Evolutionary conservation across 2,329 filamentous ascomycete species (phyloP), one percentile per base, ranked within the genome.

Genomic region (Colletotrichum cuscutae): DNA sequence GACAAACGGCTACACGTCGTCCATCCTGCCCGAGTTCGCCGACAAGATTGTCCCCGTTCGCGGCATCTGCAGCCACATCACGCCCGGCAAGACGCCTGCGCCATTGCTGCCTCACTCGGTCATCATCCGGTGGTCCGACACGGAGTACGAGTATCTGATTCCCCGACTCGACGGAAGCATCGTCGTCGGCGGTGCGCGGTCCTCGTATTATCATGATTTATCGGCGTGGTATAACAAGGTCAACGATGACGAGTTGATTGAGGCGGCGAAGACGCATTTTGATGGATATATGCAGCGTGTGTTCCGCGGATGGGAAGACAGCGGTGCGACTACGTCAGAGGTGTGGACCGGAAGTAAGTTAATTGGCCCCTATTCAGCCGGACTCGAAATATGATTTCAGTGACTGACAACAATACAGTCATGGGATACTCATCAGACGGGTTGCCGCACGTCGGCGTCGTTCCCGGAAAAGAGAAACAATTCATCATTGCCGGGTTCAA

Each of bases 101-200:
- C 67, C 65, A 8, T 82, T 84, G 11, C 76, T 90, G 35, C 79
- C 82, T 5, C 85, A 83, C 3, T 90, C 90, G 2, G 92, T 91
- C 76, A 90, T 86, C 15, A 90, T 93, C 75, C 88, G 91, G 28
- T 90, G 90, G 83, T 5, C 82, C 76, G 82, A 84, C 1, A 80
- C 83, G 24, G 89, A 90, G 0, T 93, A 91, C 76, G 92, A 93
- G 73, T 94, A 93, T 78, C 89, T 93, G 85, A 88, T 93, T 7
- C 86, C 89, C 1, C 84, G 89, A 1, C 86, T 87, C 0, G 80
- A 83, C 24, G 85, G 84, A 0, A 83, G 82, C 62, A 83, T 86
- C 60, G 77, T 86, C 12, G 83, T 86, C 1, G 85, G 85, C 5
- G 86, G 86, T 28, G 86, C 81, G 1, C 75, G 78, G 26, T 76